Percentiles rank a stretch among this genome's conserved stretches.
Evolutionary conservation across 106 monocot genomes (phyloP).

Genomic region (Vanilla planifolia): DNA sequence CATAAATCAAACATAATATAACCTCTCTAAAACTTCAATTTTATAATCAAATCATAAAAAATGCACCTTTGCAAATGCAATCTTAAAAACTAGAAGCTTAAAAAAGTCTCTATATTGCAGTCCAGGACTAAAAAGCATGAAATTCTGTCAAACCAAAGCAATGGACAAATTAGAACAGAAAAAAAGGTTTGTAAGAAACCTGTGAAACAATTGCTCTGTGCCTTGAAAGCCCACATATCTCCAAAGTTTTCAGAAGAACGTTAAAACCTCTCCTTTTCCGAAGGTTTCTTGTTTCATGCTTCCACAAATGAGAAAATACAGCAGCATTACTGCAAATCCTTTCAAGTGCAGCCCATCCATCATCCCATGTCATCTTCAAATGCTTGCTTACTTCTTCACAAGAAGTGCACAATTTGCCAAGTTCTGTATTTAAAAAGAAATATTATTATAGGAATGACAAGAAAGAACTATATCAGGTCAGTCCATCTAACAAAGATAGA

Average conservation of each 20-base stretch:
- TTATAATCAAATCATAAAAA: too few relatives aligned
- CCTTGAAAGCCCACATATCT: constrained; percentile 66
- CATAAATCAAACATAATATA: too few relatives aligned
- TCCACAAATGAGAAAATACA: constrained; percentile 58
- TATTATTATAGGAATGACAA: not conserved
- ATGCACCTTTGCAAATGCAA: too few relatives aligned
- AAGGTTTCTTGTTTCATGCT: constrained; percentile 47
- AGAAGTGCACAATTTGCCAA: not conserved
- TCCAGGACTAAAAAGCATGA: too few relatives aligned
- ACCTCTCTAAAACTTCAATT: too few relatives aligned
- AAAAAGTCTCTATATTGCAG: too few relatives aligned
- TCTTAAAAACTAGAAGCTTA: too few relatives aligned
- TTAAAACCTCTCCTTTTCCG: constrained; percentile 54
- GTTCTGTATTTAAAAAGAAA: constrained; percentile 1
- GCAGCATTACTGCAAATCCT: constrained; percentile 44
- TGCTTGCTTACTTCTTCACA: constrained; percentile 7
- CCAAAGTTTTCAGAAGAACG: constrained; percentile 61
- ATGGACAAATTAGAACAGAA: not conserved
- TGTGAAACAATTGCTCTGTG: constrained; percentile 33
- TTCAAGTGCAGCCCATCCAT: constrained; percentile 56
- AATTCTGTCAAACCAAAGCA: too few relatives aligned
- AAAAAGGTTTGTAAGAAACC: constrained; percentile 23
- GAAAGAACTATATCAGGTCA: not conserved
- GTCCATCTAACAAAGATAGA: not conserved
- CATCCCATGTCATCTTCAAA: constrained; percentile 37